Evolutionary conservation across 257 asterid species (phyloP).

Genomic region (Linaria vulgaris): DNA sequence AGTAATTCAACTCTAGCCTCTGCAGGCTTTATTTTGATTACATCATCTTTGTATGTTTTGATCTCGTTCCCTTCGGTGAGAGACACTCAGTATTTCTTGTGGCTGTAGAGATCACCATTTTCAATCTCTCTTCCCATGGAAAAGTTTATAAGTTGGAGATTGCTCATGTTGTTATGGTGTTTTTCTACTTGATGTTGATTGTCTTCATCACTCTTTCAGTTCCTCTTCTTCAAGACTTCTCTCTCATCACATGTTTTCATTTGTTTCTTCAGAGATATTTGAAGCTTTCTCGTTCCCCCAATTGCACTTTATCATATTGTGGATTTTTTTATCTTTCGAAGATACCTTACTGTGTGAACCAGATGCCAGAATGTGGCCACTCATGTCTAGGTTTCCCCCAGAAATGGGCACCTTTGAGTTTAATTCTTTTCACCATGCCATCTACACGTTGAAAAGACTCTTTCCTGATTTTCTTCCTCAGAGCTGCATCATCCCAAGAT

Average conservation of each 20-base stretch:
- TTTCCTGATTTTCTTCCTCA: constrained; percentile 50
- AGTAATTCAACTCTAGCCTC: constrained; percentile 33
- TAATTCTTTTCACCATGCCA: constrained; percentile 43
- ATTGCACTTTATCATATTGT: constrained; percentile 37
- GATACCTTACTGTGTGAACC: constrained; percentile 37
- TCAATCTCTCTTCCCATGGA: constrained; percentile 39
- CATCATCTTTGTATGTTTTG: constrained; percentile 31
- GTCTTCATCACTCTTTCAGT: constrained; percentile 39
- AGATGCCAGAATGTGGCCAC: constrained; percentile 27
- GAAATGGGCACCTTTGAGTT: constrained; percentile 36
- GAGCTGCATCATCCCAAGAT: constrained; percentile 55
- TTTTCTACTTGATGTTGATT: constrained; percentile 32
- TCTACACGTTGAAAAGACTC: constrained; percentile 43
- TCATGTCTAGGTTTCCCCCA: constrained; percentile 32
- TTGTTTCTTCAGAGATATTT: constrained; percentile 36
- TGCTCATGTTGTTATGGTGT: constrained; percentile 33
- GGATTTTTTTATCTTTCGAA: constrained; percentile 35
- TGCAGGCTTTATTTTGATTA: constrained; percentile 32
- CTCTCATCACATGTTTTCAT: constrained; percentile 29
- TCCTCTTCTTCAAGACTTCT: constrained; percentile 55
- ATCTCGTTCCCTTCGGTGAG: constrained; percentile 49
- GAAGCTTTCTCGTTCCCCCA: constrained; percentile 35
- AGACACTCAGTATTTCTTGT: constrained; percentile 47
- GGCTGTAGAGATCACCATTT: constrained; percentile 47
- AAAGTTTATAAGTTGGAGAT: constrained; percentile 34